These are phyloP conservation scores for Cladobotryum mycophilum DNA, from an alignment of 2,329 filamentous ascomycete genomes.

Conservation along the genomic window DNA sequence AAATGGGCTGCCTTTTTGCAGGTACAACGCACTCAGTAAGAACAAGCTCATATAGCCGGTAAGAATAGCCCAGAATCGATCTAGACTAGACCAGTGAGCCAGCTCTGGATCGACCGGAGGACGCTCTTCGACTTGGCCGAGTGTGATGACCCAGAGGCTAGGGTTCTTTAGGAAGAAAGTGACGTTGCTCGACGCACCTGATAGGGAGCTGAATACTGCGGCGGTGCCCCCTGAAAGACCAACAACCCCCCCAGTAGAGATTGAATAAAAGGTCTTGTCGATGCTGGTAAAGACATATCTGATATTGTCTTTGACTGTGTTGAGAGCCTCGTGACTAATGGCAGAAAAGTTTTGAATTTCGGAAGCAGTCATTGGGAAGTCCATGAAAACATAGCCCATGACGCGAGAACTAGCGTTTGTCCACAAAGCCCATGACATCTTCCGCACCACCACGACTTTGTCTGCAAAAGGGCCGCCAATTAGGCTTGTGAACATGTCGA, in stretches of 20 bases:
- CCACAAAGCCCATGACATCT: conserved; percentile 37
- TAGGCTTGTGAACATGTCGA: conserved; percentile 32
- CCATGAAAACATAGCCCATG: conserved; percentile 42
- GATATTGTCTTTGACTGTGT: conserved; percentile 51
- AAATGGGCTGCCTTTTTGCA: conserved; percentile 66
- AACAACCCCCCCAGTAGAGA: conserved; percentile 38
- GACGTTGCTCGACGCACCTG: conserved; percentile 16
- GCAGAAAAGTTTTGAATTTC: conserved; percentile 74
- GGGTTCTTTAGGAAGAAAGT: conserved; percentile 36
- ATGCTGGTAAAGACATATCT: conserved; percentile 33
- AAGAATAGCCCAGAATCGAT: conserved; percentile 65
- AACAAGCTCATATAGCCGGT: conserved; percentile 77
- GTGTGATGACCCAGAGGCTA: conserved; percentile 52
- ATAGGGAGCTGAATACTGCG: conserved; percentile 7
- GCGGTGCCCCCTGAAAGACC: conserved; percentile 10
- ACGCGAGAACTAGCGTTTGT: conserved; percentile 41
- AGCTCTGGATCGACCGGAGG: conserved; percentile 48
- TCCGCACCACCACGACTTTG: conserved; percentile 27
- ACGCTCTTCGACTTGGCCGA: conserved; percentile 37
- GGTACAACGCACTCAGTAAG: conserved; percentile 68
- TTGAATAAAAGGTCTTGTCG: conserved; percentile 34
- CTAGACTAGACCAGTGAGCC: conserved; percentile 60
- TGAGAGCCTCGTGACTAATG: conserved; percentile 64
- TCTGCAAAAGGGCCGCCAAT: conserved; percentile 26
- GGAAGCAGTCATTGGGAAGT: conserved; percentile 46